phyloP scores from a whole-genome alignment of 176 grass and related monocot species.

The Urochloa ruziziensis region DNA sequence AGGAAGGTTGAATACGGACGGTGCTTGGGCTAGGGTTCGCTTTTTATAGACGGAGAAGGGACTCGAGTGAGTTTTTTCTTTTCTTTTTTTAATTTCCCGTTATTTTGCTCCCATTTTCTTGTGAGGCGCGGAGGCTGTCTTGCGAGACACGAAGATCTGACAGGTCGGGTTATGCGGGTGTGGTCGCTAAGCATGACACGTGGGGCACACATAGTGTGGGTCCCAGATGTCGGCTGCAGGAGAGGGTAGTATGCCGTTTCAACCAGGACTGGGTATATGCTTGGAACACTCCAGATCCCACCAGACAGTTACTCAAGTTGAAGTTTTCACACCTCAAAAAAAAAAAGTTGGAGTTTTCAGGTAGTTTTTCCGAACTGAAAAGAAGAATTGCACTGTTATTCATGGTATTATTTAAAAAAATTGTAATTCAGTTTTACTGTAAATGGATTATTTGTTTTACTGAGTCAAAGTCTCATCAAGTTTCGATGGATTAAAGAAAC shows the following conservation, averaged over 20 bases:
- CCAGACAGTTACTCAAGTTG: not conserved
- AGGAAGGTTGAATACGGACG: not conserved
- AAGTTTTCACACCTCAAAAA: not conserved
- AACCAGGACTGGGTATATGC: not conserved
- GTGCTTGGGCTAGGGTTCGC: constrained; percentile 10
- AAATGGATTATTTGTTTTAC: not conserved
- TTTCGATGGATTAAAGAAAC: too few species aligned
- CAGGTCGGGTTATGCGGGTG: not conserved
- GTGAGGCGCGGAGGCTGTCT: not conserved
- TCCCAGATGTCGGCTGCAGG: not conserved
- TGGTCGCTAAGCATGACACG: fast-evolving
- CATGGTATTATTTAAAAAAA: too few species aligned
- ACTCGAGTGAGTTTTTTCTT: not conserved
- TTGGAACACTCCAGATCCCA: not conserved
- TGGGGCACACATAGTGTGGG: not conserved
- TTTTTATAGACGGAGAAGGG: constrained; percentile 34
- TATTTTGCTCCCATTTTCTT: not conserved
- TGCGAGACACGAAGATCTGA: constrained; percentile 27
- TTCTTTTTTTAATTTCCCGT: not conserved
- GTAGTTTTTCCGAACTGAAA: too few species aligned
- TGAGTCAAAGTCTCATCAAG: not conserved
- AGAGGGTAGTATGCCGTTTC: not conserved
- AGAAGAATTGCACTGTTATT: not conserved
- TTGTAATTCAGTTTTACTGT: not conserved
- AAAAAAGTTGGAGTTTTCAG: too few species aligned